Evolutionary conservation across 805 yeast species (phyloP), one percentile per base, ranked within the genome.

Genomic region (Candida anglica): DNA sequence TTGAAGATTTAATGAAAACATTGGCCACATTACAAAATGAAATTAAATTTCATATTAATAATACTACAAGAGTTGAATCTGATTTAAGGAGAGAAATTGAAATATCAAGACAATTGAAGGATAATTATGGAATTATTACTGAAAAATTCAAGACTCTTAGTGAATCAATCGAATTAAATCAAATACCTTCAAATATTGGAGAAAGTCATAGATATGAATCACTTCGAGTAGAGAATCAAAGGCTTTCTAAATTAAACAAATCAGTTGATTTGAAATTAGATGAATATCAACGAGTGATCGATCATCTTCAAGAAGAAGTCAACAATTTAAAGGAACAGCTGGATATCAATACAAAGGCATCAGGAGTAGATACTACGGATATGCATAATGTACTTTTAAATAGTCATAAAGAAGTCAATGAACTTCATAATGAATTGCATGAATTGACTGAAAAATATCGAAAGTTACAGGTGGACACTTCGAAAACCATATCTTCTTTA

Each of bases 251-350:
- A 5, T 35, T 48, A 6, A 48, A 56, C 29, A 29, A 41, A 14
- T 36, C 44, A 3, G 49, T 58, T 15, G 53, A 51, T 23, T 33
- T 41, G 8, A 60, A 56, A 28, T 50, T 61, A 15, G 52, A 52
- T 10, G 53, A 57, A 29, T 59, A 60, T 36, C 63, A 60, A 38
- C 38, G 36, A 3, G 42, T 51, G 18, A 60, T 63, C 13, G 61
- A 58, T 32, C 40, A 43, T 13, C 46, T 62, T 7, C 65, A 60
- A 35, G 37, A 39, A 11, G 67, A 63, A 32, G 60, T 62, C 5
- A 50, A 53, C 28, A 55, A 52, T 3, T 48, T 60, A 30, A 53
- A 50, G 25, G 48, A 43, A 14, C 32, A 28, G 18, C 27, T 27
- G 14, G 24, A 29, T 6, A 19, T 24, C 22, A 18, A 24, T 5